phyloP scores from a whole-genome alignment of 345 rosid genomes.

The Turnera subulata region DNA sequence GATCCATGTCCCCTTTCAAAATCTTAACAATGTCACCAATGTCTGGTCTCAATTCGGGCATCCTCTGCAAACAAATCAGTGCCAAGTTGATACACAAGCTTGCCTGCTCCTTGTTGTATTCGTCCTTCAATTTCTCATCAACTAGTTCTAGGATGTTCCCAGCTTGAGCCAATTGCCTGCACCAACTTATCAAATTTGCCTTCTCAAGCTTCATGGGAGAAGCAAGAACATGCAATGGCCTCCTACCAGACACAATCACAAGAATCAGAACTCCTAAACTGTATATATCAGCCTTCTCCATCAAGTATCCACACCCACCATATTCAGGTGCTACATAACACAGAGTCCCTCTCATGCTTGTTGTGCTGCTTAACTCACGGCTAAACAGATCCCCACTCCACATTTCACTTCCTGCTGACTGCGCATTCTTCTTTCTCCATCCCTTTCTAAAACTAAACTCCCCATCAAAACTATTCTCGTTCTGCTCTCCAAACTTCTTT shows the following conservation, averaged over 20 bases:
- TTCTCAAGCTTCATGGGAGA: slow-evolving; percentile 97
- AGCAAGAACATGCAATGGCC: slow-evolving; percentile 89
- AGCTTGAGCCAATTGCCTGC: slow-evolving; percentile 81
- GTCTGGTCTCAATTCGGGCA: slow-evolving; percentile 87
- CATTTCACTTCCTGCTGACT: slow-evolving; percentile 74
- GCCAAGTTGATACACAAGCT: slow-evolving; percentile 86
- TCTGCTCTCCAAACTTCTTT: slow-evolving; percentile 39
- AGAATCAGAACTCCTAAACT: slow-evolving; percentile 91
- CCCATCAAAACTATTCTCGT: slow-evolving; percentile 39
- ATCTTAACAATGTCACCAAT: slow-evolving; percentile 71
- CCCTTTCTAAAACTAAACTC: slow-evolving; percentile 95
- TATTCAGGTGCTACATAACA: slow-evolving; percentile 96
- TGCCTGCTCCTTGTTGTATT: slow-evolving; percentile 69
- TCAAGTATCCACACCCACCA: slow-evolving; percentile 77
- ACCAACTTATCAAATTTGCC: slow-evolving; percentile 94
- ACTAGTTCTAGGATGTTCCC: slow-evolving; percentile 84
- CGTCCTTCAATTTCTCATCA: slow-evolving; percentile 77
- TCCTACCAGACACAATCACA: slow-evolving; percentile 84
- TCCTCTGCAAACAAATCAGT: slow-evolving; percentile 71
- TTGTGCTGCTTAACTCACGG: slow-evolving; percentile 95
- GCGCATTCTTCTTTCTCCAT: slow-evolving; percentile 51
- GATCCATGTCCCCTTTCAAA: slow-evolving; percentile 88
- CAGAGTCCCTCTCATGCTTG: slow-evolving; percentile 97
- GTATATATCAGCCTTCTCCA: slow-evolving; percentile 97
- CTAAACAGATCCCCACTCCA: slow-evolving; percentile 96